Evolutionary conservation across 2,329 filamentous ascomycete genomes (phyloP).

Genomic region (Trichoderma sp.): DNA sequence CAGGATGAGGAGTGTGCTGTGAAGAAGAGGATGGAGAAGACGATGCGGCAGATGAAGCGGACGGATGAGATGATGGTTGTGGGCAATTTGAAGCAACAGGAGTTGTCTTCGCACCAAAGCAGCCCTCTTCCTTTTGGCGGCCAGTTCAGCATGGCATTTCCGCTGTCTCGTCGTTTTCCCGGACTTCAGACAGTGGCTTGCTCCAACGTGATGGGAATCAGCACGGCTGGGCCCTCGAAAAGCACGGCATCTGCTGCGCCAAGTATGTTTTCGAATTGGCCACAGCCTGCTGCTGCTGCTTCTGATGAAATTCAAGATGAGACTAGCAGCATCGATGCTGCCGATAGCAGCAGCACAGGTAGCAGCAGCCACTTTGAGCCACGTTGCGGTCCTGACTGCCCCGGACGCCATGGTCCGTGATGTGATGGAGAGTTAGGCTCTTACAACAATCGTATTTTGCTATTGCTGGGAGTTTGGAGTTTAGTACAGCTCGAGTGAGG

Average conservation of each 20-base stretch:
- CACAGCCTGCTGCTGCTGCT: not conserved
- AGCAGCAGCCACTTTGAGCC: not conserved
- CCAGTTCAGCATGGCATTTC: not conserved
- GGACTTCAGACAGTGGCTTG: not conserved
- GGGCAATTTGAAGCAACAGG: not conserved
- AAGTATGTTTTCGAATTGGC: conserved; percentile 20
- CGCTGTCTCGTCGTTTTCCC: not conserved
- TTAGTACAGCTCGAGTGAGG: not conserved
- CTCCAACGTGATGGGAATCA: not conserved
- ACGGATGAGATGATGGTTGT: not conserved
- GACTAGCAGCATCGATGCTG: not conserved
- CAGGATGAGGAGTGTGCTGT: not conserved
- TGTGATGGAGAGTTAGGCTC: not conserved
- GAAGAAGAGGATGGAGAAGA: not conserved
- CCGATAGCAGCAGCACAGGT: not conserved
- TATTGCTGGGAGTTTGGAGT: not conserved
- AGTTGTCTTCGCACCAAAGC: not conserved
- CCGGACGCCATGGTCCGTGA: not conserved
- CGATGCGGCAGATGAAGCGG: not conserved
- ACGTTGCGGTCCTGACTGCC: not conserved
- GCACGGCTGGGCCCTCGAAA: not conserved
- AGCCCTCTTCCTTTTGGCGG: not conserved
- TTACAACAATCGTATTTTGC: not conserved
- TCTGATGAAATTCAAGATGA: not conserved
- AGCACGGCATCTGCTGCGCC: not conserved